A percentile compares a stretch with the other conserved stretches of the same genome.
Conservation (phyloP, 2,329 filamentous ascomycete species). For the Thelonectria discophora region DNA sequence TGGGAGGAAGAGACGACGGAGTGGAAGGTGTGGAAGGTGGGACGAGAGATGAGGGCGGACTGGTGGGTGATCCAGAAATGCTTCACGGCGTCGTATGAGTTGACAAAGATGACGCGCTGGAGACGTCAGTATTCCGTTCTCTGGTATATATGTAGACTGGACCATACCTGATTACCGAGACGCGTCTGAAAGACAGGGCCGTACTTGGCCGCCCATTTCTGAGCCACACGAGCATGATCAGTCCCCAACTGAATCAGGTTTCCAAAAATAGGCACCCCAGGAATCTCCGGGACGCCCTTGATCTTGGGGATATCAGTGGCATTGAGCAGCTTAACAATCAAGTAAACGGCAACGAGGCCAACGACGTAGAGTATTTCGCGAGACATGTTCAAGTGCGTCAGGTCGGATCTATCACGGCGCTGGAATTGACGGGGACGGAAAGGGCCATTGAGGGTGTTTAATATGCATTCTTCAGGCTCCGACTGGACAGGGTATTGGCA, state of each 20-base stretch:
- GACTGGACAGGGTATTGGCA: neutral
- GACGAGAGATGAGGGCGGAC: slow-evolving; percentile 78
- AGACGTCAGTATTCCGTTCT: neutral
- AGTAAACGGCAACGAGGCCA: slow-evolving; percentile 27
- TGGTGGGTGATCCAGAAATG: slow-evolving; percentile 83
- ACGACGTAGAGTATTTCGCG: slow-evolving; percentile 18
- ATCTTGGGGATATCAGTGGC: slow-evolving; percentile 67
- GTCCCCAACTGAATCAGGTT: slow-evolving; percentile 69
- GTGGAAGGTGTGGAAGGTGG: slow-evolving; percentile 83
- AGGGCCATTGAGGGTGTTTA: neutral
- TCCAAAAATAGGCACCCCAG: slow-evolving; percentile 69
- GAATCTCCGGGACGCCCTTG: slow-evolving; percentile 68
- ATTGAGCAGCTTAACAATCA: slow-evolving; percentile 48
- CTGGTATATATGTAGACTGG: too few species aligned
- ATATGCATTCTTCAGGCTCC: neutral
- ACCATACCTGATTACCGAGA: slow-evolving; percentile 70
- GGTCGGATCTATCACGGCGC: neutral
- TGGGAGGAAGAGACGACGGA: slow-evolving; percentile 79
- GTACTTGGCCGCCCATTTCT: slow-evolving; percentile 67
- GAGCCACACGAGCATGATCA: slow-evolving; percentile 63
- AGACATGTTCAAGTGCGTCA: slow-evolving; percentile 13
- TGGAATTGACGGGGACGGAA: neutral
- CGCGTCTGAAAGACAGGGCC: slow-evolving; percentile 73
- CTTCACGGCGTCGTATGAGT: slow-evolving; percentile 78
- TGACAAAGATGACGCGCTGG: slow-evolving; percentile 78